A percentile compares a stretch with the other conserved stretches of the same genome.
Evolutionary conservation across 352 stramenopile species (phyloP).

Genomic region (Phytophthora brassicae): DNA sequence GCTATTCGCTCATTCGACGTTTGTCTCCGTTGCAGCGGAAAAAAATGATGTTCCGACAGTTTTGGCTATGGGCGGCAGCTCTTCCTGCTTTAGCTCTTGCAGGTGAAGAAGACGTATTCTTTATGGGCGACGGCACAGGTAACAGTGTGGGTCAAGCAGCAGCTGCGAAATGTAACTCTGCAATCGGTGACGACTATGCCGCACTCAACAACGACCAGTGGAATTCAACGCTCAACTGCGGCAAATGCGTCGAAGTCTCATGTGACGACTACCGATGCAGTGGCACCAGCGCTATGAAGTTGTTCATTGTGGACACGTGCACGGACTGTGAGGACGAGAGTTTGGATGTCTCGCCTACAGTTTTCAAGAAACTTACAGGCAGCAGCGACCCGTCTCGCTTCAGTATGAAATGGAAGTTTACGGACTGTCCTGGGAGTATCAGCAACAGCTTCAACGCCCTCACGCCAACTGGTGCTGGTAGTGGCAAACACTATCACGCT

Average conservation of each 20-base stretch:
- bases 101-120: constrained; percentile 31
- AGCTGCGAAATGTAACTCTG: constrained; percentile 54
- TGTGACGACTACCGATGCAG: constrained; percentile 51
- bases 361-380: constrained; percentile 48
- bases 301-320: constrained; percentile 68
- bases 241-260: constrained; percentile 60
- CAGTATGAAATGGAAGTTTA: constrained; percentile 50
- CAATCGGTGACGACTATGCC: constrained; percentile 49
- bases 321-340: constrained; percentile 60
- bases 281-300: constrained; percentile 33
- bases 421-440: constrained; percentile 44
- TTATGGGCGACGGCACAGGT: constrained; percentile 44
- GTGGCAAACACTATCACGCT: constrained; percentile 21
- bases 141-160: constrained; percentile 45
- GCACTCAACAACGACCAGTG: constrained; percentile 63
- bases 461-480: constrained; percentile 5
- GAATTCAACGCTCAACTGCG: constrained; percentile 54
- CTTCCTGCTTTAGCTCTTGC: constrained; percentile 20
- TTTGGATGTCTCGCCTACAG: constrained; percentile 40
- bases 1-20: constrained; percentile 24
- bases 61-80: constrained; percentile 12
- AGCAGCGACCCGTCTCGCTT: constrained; percentile 30
- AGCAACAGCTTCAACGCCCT: constrained; percentile 30
- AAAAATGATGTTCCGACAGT: constrained; percentile 18
- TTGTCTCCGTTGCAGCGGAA: constrained; percentile 11